phyloP scores from a whole-genome alignment of 768 basidiomycete genomes.

The Hebeloma cylindrosporum region DNA sequence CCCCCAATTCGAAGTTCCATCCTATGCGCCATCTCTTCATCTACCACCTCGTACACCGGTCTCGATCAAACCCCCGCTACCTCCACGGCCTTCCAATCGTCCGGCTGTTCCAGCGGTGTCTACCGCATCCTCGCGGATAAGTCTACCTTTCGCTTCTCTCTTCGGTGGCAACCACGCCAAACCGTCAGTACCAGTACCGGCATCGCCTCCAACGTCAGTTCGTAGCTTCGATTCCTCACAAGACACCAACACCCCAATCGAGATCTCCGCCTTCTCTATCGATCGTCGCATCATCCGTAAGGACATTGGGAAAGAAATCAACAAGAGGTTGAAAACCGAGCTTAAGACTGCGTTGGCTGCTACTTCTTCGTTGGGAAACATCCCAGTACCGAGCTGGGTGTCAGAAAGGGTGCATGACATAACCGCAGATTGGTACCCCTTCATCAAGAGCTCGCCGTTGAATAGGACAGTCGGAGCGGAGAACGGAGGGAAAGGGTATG shows the following conservation, averaged over 20 bases:
- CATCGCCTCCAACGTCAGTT: constrained; percentile 32
- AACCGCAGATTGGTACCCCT: constrained; percentile 55
- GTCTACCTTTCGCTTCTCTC: constrained; percentile 80
- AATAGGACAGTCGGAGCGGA: constrained; percentile 18
- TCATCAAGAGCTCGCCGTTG: constrained; percentile 33
- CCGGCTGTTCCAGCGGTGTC: constrained; percentile 16
- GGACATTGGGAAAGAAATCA: constrained; percentile 55
- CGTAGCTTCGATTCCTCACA: constrained; percentile 32
- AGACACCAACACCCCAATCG: constrained; percentile 39
- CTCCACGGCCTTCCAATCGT: constrained; percentile 36
- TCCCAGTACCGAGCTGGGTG: constrained; percentile 48
- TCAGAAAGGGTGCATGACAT: constrained; percentile 59
- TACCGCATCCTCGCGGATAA: constrained; percentile 45
- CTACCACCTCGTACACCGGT: constrained; percentile 48
- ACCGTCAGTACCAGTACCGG: constrained; percentile 26
- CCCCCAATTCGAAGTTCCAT: constrained; percentile 47
- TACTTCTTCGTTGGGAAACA: constrained; percentile 33
- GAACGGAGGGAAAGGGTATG: constrained; percentile 31
- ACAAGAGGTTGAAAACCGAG: constrained; percentile 53
- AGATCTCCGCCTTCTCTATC: constrained; percentile 63
- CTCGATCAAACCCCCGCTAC: constrained; percentile 38
- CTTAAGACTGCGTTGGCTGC: constrained; percentile 47
- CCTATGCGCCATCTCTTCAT: constrained; percentile 43
- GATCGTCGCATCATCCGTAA: constrained; percentile 49
- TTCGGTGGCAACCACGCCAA: constrained; percentile 46